Evolutionary conservation across 208 protist species (phyloP).

Genomic region (Zelonia costaricensis): DNA sequence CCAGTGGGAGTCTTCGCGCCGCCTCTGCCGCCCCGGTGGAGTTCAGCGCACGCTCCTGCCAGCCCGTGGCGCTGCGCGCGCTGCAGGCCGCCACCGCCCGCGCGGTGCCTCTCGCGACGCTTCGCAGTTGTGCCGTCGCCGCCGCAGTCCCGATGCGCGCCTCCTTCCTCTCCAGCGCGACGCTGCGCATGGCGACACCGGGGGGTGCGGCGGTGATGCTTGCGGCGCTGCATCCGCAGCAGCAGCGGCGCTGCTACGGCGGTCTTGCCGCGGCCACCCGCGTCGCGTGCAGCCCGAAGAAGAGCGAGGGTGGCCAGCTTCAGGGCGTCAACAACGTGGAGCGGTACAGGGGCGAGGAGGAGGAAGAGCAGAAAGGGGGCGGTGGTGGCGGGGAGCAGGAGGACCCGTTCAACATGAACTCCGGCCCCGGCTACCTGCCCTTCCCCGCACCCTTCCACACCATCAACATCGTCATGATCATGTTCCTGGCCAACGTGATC

Average conservation of each 20-base stretch:
- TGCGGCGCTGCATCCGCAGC: no score
- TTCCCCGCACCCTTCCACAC: slow-evolving; percentile 89
- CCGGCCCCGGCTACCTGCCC: slow-evolving; percentile 75
- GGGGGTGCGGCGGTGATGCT: background rate
- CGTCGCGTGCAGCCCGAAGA: slow-evolving; percentile 6
- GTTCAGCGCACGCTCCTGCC: no score
- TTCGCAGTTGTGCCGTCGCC: no score
- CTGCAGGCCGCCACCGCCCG: no score
- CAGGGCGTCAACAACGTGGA: slow-evolving; percentile 54
- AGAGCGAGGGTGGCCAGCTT: slow-evolving; percentile 34
- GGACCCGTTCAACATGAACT: slow-evolving; percentile 54
- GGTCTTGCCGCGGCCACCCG: background rate
- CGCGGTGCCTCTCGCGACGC: no score
- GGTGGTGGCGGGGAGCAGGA: slow-evolving; percentile 46
- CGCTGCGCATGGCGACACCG: background rate
- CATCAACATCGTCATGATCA: slow-evolving; percentile 86
- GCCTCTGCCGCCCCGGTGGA: no score
- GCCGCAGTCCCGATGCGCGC: slow-evolving; percentile 1
- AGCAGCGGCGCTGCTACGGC: slow-evolving; percentile 19
- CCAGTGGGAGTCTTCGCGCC: no score
- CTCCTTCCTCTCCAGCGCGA: slow-evolving; percentile 11
- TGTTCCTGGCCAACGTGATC: slow-evolving; percentile 78
- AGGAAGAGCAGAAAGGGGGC: slow-evolving; percentile 49
- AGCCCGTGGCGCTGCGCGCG: no score
- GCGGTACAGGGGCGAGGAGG: slow-evolving; percentile 50